phyloP scores from a whole-genome alignment of 768 basidiomycete species.

The Lanmaoa rubissima region DNA sequence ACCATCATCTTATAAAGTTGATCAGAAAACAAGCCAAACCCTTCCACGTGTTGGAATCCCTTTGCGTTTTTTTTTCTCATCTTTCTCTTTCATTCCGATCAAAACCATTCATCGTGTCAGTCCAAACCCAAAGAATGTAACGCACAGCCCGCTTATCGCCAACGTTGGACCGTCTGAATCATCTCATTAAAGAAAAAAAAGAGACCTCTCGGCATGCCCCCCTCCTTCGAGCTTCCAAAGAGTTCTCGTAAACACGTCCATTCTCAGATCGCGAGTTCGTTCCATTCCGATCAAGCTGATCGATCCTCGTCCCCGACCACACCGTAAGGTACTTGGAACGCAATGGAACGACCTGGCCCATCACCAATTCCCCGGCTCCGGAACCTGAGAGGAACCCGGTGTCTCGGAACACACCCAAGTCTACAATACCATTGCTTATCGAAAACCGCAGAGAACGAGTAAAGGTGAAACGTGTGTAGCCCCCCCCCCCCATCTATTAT shows the following conservation, averaged over 20 bases:
- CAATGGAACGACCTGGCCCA: too few species aligned
- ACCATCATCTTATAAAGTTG: conserved; percentile 23
- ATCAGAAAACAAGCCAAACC: conserved; percentile 21
- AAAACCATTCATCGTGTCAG: neutral
- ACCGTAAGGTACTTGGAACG: neutral
- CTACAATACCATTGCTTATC: too few species aligned
- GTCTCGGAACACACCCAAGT: neutral
- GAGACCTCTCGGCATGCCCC: neutral
- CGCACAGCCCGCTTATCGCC: conserved; percentile 1
- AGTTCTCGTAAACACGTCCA: neutral
- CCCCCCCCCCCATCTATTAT: too few species aligned
- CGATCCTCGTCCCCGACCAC: neutral
- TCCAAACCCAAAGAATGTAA: neutral
- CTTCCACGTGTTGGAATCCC: conserved; percentile 21
- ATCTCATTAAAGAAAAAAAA: neutral
- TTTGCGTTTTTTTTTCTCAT: neutral
- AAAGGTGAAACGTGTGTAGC: too few species aligned
- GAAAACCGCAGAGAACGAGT: too few species aligned
- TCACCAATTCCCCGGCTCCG: neutral
- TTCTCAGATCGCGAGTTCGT: neutral
- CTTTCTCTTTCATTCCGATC: neutral
- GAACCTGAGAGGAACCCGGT: neutral
- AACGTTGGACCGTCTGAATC: neutral
- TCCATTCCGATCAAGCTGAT: neutral
- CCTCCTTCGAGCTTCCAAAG: neutral